Percentiles rank a stretch among this genome's conserved stretches.
phyloP scores from a whole-genome alignment of 495 filamentous ascomycete species.

The Opeltia flavorubescens region DNA sequence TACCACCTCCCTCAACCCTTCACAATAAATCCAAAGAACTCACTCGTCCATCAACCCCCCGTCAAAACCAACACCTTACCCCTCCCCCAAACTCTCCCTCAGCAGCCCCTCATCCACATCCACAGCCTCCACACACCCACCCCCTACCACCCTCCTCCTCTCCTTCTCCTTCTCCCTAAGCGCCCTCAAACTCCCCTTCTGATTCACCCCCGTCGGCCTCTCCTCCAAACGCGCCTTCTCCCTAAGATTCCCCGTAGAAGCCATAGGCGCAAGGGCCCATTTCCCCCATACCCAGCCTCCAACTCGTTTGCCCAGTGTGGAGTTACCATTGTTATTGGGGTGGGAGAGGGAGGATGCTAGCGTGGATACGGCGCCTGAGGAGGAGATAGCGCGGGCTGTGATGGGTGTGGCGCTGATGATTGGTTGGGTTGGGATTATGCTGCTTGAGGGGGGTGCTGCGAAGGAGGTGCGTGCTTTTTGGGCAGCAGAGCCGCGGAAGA shows the following conservation, averaged over 20 bases:
- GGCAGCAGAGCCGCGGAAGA: background rate
- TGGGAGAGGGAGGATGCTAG: background rate
- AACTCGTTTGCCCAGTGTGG: slow-evolving; percentile 29
- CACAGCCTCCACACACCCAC: slow-evolving; percentile 9
- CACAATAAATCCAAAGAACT: slow-evolving; percentile 7
- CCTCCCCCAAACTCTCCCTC: slow-evolving; percentile 29
- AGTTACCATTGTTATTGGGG: slow-evolving; percentile 12
- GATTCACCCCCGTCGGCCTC: slow-evolving; percentile 32
- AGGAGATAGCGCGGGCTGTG: slow-evolving; percentile 16
- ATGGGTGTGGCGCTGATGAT: slow-evolving; percentile 29
- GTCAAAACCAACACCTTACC: too few species aligned
- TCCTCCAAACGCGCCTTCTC: slow-evolving; percentile 15
- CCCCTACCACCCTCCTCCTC: background rate
- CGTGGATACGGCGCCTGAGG: slow-evolving; percentile 2
- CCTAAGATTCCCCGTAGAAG: slow-evolving; percentile 14
- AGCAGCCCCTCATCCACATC: slow-evolving; percentile 26
- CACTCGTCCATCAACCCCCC: too few species aligned
- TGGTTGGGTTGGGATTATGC: slow-evolving; percentile 25
- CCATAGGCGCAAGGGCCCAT: slow-evolving; percentile 34
- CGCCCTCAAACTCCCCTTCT: slow-evolving; percentile 29
- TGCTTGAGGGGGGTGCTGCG: slow-evolving; percentile 12
- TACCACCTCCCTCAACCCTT: slow-evolving; percentile 6
- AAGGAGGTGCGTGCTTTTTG: slow-evolving; percentile 4
- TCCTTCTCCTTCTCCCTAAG: slow-evolving; percentile 9
- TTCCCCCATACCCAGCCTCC: slow-evolving; percentile 43